Base-by-base conservation (phyloP, 257 asterid species). In the Haberlea rhodopensis region DNA sequence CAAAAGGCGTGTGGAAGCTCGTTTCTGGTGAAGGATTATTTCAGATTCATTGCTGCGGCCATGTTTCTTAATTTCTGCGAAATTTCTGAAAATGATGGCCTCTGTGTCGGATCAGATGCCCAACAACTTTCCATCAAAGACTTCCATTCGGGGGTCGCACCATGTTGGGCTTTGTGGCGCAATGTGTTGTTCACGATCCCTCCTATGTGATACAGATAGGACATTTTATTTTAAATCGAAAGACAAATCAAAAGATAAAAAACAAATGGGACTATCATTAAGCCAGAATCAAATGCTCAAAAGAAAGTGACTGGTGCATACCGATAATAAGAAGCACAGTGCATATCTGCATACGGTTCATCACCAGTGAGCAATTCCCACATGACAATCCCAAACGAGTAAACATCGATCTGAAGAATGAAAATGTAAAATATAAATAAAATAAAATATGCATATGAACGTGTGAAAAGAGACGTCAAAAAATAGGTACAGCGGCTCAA, bases 61-160 rank as follows among this genome's bases (percentile, higher is more conserved):
- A 94, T 90, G 73, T 75, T 80, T 81, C 99, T 86, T 71, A 94
- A 70, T 71, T 40, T 94, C 83, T 37, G 46, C 5, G 46, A 37
- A 37, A 37, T 37, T 37, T 37, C 46, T 37, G 46, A 37, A 11
- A 37, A 37, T 2, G 46, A 37, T 37, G 46, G 46, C 46, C 46
- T 37, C 46, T 37, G 46, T 37, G 46, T 5, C 5, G 46, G 46
- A 11, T 37, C 46, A 3, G 46, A 37, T 37, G 46, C 46, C 46
- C 46, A 37, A 37, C 84, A 79, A 65, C 89, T 86, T 74, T 87
- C 99, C 99, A 94, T 94, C 79, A 94, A 76, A 1, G 95, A 68
- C 76, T 90, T 94, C 99, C 99, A 94, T 72, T 87, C 96, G 1
- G 99, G n/a, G 99, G 71, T 94, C 99, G 8, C 99, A 90, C 97